phyloP scores from a whole-genome alignment of 176 grass and related monocot species.

The Microstegium vimineum region DNA sequence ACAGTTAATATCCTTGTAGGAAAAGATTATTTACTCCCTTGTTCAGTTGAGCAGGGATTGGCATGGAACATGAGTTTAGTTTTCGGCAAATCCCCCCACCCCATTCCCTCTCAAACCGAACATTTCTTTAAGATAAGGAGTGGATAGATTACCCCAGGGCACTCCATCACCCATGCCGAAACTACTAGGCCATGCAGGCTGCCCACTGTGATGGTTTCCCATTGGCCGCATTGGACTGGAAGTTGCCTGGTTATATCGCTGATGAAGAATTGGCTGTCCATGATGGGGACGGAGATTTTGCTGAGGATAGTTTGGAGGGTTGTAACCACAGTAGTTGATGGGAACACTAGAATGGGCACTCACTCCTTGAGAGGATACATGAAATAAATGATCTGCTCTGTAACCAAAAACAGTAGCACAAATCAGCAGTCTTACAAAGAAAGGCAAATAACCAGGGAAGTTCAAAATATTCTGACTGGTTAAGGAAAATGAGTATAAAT shows the following conservation, averaged over 20 bases:
- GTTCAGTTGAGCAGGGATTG: not conserved
- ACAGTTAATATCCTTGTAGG: not conserved
- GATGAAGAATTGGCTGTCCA: constrained; percentile 52
- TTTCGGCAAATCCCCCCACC: not conserved
- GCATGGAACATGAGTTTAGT: not conserved
- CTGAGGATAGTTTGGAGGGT: constrained; percentile 22
- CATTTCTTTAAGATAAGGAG: not conserved
- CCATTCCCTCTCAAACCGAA: not conserved
- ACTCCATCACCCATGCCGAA: constrained; percentile 54
- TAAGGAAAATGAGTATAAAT: not conserved
- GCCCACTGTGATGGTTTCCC: constrained; percentile 54
- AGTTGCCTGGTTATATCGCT: constrained; percentile 43
- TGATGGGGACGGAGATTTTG: constrained; percentile 34
- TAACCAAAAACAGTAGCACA: constrained; percentile 21
- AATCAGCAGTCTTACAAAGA: not conserved
- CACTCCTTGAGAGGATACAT: constrained; percentile 27
- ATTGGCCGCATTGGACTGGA: constrained; percentile 35
- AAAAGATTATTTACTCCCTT: not conserved
- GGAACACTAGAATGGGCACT: constrained; percentile 30
- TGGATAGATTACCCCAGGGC: constrained; percentile 58
- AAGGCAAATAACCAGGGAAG: not conserved
- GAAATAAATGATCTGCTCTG: constrained; percentile 40
- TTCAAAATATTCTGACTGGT: not conserved
- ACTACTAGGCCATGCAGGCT: constrained; percentile 34
- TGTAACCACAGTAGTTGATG: constrained; percentile 36